Evolutionary conservation across 2,329 filamentous ascomycete genomes (phyloP), one percentile per base, ranked within the genome.

Genomic region (Drechslerella stenobrocha): DNA sequence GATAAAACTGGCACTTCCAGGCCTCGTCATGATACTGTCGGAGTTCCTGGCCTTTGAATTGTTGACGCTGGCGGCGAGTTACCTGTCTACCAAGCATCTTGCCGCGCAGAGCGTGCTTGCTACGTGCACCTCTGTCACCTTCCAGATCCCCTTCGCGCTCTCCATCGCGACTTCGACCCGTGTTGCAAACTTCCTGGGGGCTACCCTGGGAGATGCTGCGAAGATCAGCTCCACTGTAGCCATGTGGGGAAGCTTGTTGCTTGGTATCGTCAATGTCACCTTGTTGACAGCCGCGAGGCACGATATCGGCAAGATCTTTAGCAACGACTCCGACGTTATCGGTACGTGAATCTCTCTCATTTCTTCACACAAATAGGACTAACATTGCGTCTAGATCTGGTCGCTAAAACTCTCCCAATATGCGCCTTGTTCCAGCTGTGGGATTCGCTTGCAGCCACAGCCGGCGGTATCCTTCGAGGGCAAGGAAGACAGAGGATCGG

Each of bases 31-130:
- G 91, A 87, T 97, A 1, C 86, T 95, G 75, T 90, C 92, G 3
- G 92, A 97, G 76, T 95, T 89, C 78, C 82, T 96, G 8, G 90
- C 91, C 4, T 97, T 97, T 75, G 92, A 97, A 76, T 84, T 96
- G 48, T 80, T 96, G 70, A 96, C 90, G 0, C 80, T 96, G n/a
- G 84, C 86, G 6, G 84, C 89, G 0, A 89, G 87, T 52, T 89
- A 88, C 72, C 86, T 96, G 61, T 88, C 88, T 13, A 84, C 88
- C 1, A 86, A 86, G 15, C 59, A 70, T 34, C 56, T 61, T 45
- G 60, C 53, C 74, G 91, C 93, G 0, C 91, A 98, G 76, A 91
- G 88, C 30, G 86, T 96, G 11, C 79, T 97, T 1, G 83, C 87
- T 20, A 93, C 88, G 0, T 80, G 96, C 45, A 85, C 87, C 0